A percentile compares a stretch with the other conserved stretches of the same genome.
Evolutionary conservation across 2,329 filamentous ascomycete species (phyloP).

Genomic region (Sarocladiaceae sp.): DNA sequence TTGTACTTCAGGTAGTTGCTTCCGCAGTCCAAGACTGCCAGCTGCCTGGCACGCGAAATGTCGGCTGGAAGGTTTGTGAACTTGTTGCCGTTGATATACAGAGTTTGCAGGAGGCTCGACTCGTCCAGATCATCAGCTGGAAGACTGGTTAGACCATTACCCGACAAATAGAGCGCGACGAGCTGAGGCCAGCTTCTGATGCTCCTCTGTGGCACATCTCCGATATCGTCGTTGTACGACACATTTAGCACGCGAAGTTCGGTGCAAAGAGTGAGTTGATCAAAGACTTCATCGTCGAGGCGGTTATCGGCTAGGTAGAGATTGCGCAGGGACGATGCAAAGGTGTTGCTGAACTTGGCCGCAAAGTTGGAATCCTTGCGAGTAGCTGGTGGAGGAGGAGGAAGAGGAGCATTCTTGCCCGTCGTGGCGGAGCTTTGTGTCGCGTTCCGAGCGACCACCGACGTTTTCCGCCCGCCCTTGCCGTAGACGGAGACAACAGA

Average conservation of each 20-base stretch:
- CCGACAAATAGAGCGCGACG: conserved; percentile 87
- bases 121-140: conserved; percentile 94
- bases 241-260: conserved; percentile 87
- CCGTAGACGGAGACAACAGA: conserved; percentile 79
- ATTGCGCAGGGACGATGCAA: conserved; percentile 77
- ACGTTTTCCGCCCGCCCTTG: conserved; percentile 77
- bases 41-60: conserved; percentile 76
- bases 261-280: conserved; percentile 74
- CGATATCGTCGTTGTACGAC: conserved; percentile 83
- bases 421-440: conserved; percentile 34
- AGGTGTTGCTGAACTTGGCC: conserved; percentile 74
- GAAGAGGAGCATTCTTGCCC: conserved; percentile 21
- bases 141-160: conserved; percentile 85
- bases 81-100: conserved; percentile 96
- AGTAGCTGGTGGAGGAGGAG: conserved; percentile 36
- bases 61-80: conserved; percentile 96
- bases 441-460: conserved; percentile 63
- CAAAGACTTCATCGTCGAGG: conserved; percentile 90
- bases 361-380: conserved; percentile 89
- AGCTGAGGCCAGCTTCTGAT: conserved; percentile 87
- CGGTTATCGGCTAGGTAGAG: conserved; percentile 90
- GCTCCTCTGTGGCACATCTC: conserved; percentile 82
- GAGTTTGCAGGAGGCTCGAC: conserved; percentile 74
- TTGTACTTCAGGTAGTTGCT: conserved; percentile 98
- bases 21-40: conserved; percentile 87